Evolutionary conservation across 441 rosid species (phyloP), one percentile per base, ranked within the genome.

Genomic region (Viola pubescens): DNA sequence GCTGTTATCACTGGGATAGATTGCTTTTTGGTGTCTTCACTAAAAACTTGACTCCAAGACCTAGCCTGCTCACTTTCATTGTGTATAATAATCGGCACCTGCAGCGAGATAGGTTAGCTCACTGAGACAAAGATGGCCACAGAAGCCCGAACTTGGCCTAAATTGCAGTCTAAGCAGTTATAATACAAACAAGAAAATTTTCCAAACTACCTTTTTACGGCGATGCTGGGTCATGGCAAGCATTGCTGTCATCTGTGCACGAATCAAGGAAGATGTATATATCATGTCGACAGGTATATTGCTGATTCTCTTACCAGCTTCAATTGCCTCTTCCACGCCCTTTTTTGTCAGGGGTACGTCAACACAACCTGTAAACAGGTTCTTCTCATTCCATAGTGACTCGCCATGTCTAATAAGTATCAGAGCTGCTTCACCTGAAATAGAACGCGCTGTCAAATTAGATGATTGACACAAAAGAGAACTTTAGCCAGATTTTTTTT

Each of bases 151-250:
- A 26, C 34, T 26, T 26, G 34, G 3, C 34, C 34, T 26, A 26
- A 26, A 26, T 26, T 26, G 34, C 1, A 26, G 34, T 26, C 34
- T 26, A 26, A 26, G 3, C 34, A 2, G 34, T 26, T 16, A 39
- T 41, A 60, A 56, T 54, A 56, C 9, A 26, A 11, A 60, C 4
- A n/a, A 9, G 42, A 16, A 7, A 19, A 26, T 53, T 44, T 54
- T 40, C n/a, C 9, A 45, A 34, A 50, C 61, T 68, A 89, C 98
- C 97, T 94, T 94, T 71, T 63, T 83, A 68, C 89, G 80, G 1
- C 97, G 92, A 69, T 92, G 98, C 76, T 92, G 96, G 44, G 87
- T 89, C 94, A 92, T 92, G 37, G 98, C 98, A 71, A 89, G 95
- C 97, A 89, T 86, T 3, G 97, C 98, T 4, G 98, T 92, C 97